phyloP scores from a whole-genome alignment of 441 rosid species.

The Viola pubescens region DNA sequence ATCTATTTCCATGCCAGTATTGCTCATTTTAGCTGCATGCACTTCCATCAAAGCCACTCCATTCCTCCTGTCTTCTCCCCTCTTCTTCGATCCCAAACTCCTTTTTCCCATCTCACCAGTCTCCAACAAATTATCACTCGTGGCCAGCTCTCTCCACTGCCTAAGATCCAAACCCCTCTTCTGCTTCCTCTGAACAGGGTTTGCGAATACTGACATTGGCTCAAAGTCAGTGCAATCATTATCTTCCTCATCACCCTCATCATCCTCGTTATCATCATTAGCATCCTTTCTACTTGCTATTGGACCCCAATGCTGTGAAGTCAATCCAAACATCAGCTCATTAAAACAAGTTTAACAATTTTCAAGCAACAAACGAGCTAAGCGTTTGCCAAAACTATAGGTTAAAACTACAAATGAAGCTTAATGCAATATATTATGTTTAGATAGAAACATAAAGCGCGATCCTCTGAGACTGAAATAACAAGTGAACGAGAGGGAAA shows the following conservation, averaged over 20 bases:
- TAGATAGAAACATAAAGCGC: not conserved
- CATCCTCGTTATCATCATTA: constrained; percentile 19
- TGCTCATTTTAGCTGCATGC: constrained; percentile 21
- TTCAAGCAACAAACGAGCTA: not conserved
- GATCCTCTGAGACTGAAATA: not conserved
- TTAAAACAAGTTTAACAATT: not conserved
- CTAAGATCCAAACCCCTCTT: constrained; percentile 47
- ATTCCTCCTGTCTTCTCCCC: constrained; percentile 17
- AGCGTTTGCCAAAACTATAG: not conserved
- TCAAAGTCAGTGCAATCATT: constrained; percentile 29
- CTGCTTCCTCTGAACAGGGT: constrained; percentile 67
- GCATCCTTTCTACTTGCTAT: constrained; percentile 16
- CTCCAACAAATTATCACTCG: constrained; percentile 25
- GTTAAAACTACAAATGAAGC: not conserved
- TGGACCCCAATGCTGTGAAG: constrained; percentile 60
- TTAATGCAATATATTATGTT: not conserved
- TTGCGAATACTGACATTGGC: constrained; percentile 49
- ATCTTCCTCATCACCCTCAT: constrained; percentile 32
- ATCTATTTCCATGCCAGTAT: constrained; percentile 23
- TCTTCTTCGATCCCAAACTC: constrained; percentile 15
- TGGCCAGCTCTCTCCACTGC: constrained; percentile 41
- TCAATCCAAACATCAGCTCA: constrained; percentile 17
- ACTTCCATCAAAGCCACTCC: constrained; percentile 26
- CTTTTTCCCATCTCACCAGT: constrained; percentile 15
- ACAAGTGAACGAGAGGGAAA: not conserved